Evolutionary conservation across 208 protist genomes (phyloP).

Genomic region (Histomonas meleagridis): DNA sequence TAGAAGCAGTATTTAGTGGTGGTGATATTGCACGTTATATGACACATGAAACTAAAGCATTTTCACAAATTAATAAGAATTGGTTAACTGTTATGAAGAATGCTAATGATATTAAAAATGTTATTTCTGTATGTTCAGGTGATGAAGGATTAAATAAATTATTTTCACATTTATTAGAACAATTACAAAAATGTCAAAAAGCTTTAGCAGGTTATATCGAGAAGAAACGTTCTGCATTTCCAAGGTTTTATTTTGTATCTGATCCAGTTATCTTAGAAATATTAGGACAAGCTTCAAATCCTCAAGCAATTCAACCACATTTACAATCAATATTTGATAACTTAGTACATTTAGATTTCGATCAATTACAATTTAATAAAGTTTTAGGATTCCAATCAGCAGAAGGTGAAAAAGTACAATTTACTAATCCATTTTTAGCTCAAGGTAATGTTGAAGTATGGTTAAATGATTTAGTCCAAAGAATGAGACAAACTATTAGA

Average conservation of each 20-base stretch:
- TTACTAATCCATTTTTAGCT: conserved; percentile 51
- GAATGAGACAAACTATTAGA: conserved; percentile 47
- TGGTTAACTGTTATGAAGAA: conserved; percentile 84
- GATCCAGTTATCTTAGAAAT: conserved; percentile 87
- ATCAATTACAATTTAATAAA: conserved; percentile 39
- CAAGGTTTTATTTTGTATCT: conserved; percentile 94
- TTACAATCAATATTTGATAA: conserved; percentile 45
- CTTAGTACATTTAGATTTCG: conserved; percentile 41
- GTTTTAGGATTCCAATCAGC: conserved; percentile 38
- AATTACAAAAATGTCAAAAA: conserved; percentile 88
- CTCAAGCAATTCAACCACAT: conserved; percentile 44
- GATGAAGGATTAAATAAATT: conserved; percentile 76
- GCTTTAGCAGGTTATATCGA: conserved; percentile 88
- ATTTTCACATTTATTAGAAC: conserved; percentile 76
- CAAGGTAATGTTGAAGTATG: conserved; percentile 63
- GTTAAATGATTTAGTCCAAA: conserved; percentile 52
- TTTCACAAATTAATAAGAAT: conserved; percentile 81
- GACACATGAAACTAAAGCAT: conserved; percentile 81
- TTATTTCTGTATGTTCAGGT: conserved; percentile 75
- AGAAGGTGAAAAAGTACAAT: conserved; percentile 53
- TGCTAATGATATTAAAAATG: conserved; percentile 74
- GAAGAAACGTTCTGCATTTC: conserved; percentile 84
- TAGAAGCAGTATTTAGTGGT: conserved; percentile 82
- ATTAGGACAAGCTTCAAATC: conserved; percentile 69
- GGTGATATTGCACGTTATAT: conserved; percentile 87